phyloP scores from a whole-genome alignment of 306 rosid genomes.

The Astragalus glycyphyllos region DNA sequence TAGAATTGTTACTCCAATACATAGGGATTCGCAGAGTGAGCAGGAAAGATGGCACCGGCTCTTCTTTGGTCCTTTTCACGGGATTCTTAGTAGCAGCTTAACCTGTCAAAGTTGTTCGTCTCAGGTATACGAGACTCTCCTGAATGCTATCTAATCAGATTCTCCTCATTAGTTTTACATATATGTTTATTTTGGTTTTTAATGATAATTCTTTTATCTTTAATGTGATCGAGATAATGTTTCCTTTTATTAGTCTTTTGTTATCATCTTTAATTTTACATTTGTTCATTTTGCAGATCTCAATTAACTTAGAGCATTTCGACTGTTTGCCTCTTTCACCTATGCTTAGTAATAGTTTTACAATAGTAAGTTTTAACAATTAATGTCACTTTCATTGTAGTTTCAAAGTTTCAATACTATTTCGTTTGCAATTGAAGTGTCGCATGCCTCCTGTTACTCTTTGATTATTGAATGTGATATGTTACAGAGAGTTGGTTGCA shows the following conservation, averaged over 20 bases:
- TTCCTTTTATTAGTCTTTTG: slow-evolving; percentile 9
- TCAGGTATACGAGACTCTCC: slow-evolving; percentile 59
- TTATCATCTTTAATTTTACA: slow-evolving; percentile 20
- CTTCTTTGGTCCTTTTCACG: slow-evolving; percentile 91
- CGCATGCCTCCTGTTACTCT: slow-evolving; percentile 16
- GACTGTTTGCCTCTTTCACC: slow-evolving; percentile 89
- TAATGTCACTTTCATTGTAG: slow-evolving; percentile 37
- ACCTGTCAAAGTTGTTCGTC: slow-evolving; percentile 89
- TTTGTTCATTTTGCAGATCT: slow-evolving; percentile 70
- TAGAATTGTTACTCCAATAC: slow-evolving; percentile 67
- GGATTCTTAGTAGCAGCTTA: slow-evolving; percentile 85
- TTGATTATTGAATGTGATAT: slow-evolving; percentile 28
- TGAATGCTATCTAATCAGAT: slow-evolving; percentile 15
- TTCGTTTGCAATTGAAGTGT: slow-evolving; percentile 27
- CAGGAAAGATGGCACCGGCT: slow-evolving; percentile 74
- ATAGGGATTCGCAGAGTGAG: slow-evolving; percentile 55
- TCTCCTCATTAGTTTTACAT: background rate
- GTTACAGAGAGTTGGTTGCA: slow-evolving; percentile 63
- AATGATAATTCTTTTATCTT: slow-evolving; percentile 25
- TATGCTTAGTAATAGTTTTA: slow-evolving; percentile 43
- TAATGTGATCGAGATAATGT: slow-evolving; percentile 7
- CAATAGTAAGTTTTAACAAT: slow-evolving; percentile 62
- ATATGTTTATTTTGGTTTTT: background rate
- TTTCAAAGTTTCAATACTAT: slow-evolving; percentile 36
- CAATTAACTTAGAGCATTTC: slow-evolving; percentile 82